Evolutionary conservation across 2,329 filamentous ascomycete species (phyloP), one percentile per base, ranked within the genome.

Genomic region (Penicillium sclerotigenum): DNA sequence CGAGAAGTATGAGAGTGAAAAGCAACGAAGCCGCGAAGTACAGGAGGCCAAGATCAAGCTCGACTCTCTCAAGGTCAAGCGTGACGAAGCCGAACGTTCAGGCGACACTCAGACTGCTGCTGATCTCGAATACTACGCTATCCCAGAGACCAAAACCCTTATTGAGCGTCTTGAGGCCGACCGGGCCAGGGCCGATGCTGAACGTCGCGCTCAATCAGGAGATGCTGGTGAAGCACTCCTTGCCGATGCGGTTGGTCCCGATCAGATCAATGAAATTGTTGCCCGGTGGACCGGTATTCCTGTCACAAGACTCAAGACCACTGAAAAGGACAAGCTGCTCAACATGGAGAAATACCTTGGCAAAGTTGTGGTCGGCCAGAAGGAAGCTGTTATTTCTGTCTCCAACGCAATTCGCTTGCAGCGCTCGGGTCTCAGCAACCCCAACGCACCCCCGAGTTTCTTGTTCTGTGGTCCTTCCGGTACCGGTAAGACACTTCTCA

Each of bases 211-310:
- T 40, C 76, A 77, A 29, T 74, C 79, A 28, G 89, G 89, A 34
- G 75, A 80, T 4, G 83, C 84, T 53, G 84, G 86, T 51, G 84
- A 84, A 54, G 71, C 90, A 24, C 87, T 97, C 73, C 83, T 97
- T 52, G 95, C 92, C 3, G 94, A 99, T 71, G 84, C 94, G 45
- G 94, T 99, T 63, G 94, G 94, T 6, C 91, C 92, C 11, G 94
- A 99, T 62, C 92, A 99, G 74, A 99, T 99, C 81, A 97, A 99
- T 73, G 93, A 97, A 71, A 99, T 99, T 59, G 94, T 99, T 51
- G 89, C 89, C 52, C 87, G 91, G 59, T 97, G 92, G 90, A 99
- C 94, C n/a, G 94, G 94, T 61, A 99, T 99, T 65, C 94, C 94
- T 1, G 91, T 99, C 57, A 97, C 91, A 5, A 84, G 93, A 59